Evolutionary conservation across 164 flowering plant genomes (phyloP), one percentile per base, ranked within the genome.

Genomic region (Annona cherimola): DNA sequence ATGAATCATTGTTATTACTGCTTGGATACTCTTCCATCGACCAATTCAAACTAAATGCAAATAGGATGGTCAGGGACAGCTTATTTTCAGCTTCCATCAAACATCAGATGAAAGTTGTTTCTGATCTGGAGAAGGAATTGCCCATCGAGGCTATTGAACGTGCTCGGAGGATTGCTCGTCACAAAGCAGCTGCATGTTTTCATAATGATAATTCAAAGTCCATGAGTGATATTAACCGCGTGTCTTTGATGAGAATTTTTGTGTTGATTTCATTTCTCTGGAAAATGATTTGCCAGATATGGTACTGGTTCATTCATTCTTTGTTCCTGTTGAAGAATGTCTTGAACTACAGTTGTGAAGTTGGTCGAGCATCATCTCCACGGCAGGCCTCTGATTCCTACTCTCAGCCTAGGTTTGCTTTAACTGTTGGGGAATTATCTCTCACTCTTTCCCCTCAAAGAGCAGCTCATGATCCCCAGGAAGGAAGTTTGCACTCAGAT

Each of bases 81-180:
- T 71, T 12, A 59, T 78, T 80, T 75, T 78, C 79, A 14, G 74
- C 71, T 61, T 73, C 69, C 54, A 79, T 86, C 35, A 86, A 79
- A 72, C 75, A 78, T 44, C 86, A 80, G 4, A 83, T 84, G 91
- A 72, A 81, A 60, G 67, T 69, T 70, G 82, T 89, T 64, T 81
- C 83, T 78, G 83, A 81, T 61, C 80, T 82, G 42, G 95, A 92
- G 79, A 81, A 84, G 71, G 79, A 80, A 73, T 81, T 94, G 68
- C 88, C 95, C n/a, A 76, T 74, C 60, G 89, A 85, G 71, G 88
- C 84, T 73, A 79, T 92, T 81, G 86, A 85, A 73, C 86, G 75
- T 78, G 95, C 92, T 69, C 83, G 96, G 35, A 77, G 85, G 70
- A 75, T 92, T 68, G 92, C 87, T 41, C 91, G 97, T 67, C 67